phyloP scores from a whole-genome alignment of 768 basidiomycete species.

The Rhodotorula graminis region DNA sequence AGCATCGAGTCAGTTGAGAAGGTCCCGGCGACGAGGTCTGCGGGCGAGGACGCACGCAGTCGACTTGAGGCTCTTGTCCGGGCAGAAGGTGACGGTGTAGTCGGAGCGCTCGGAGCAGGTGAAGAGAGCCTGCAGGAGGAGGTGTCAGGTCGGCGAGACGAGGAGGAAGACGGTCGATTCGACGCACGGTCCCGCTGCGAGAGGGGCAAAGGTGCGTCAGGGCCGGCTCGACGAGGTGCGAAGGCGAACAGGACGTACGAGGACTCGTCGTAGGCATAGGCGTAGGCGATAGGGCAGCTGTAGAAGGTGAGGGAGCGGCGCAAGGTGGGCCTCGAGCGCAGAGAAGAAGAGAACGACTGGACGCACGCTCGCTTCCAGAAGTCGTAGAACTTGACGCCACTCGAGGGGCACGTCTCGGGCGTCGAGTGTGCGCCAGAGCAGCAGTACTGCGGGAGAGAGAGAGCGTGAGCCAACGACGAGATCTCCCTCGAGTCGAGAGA shows the following conservation, averaged over 20 bases:
- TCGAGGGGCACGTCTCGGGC: conserved; percentile 8
- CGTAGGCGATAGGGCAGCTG: background rate
- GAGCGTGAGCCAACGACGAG: too few relatives aligned
- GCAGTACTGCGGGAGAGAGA: conserved; percentile 3
- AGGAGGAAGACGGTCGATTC: background rate
- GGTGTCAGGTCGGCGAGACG: background rate
- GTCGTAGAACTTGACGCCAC: conserved; percentile 12
- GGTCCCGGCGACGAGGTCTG: background rate
- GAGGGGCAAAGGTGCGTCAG: too few relatives aligned
- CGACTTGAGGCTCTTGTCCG: conserved; percentile 1
- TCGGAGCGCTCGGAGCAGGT: conserved; percentile 11
- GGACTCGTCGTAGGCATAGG: conserved; percentile 7
- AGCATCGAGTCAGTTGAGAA: background rate
- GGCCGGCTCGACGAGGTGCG: too few relatives aligned
- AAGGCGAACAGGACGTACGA: background rate
- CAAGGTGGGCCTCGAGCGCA: too few relatives aligned
- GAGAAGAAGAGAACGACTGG: background rate
- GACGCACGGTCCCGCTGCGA: background rate
- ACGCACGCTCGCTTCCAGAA: conserved; percentile 18
- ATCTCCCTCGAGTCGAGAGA: background rate
- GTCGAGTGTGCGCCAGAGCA: conserved; percentile 11
- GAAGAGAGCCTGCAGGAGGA: conserved; percentile 6
- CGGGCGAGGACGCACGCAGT: background rate
- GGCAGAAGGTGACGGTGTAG: conserved; percentile 17
- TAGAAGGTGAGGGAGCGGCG: background rate